These are phyloP conservation scores for Mycena leptocephala DNA, from an alignment of 768 basidiomycete genomes.

Conservation along the genomic window DNA sequence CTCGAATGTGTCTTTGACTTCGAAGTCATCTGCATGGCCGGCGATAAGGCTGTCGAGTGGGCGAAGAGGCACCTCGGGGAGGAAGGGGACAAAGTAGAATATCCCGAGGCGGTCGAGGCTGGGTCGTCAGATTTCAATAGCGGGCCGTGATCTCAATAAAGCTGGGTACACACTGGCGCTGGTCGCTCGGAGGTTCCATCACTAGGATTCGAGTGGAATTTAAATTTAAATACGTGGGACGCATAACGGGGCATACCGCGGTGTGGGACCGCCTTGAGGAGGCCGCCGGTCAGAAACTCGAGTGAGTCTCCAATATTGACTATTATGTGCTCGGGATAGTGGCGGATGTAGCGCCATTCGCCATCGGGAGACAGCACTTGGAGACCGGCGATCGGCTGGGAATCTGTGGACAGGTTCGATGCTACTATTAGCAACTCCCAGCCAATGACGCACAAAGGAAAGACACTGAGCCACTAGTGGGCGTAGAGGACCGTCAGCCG, in stretches of 20 bases:
- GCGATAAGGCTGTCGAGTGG: conserved; percentile 23
- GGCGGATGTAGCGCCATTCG: conserved; percentile 32
- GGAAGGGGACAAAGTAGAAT: conserved; percentile 34
- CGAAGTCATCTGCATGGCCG: not conserved
- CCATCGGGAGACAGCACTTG: conserved; percentile 29
- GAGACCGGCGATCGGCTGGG: conserved; percentile 34
- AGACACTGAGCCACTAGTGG: conserved; percentile 11
- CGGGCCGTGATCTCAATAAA: not conserved
- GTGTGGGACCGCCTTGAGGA: conserved; percentile 35
- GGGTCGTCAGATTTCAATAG: conserved; percentile 1
- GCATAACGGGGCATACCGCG: conserved; percentile 25
- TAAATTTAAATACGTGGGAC: not conserved
- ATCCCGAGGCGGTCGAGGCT: conserved; percentile 35
- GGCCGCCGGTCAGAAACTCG: conserved; percentile 36
- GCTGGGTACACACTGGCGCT: conserved; percentile 30
- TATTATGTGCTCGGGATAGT: conserved; percentile 35
- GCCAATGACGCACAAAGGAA: conserved; percentile 9
- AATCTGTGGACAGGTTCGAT: conserved; percentile 23
- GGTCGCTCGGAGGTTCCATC: conserved; percentile 35
- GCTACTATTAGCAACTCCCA: not conserved
- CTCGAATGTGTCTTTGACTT: conserved; percentile 34
- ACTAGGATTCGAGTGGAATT: conserved; percentile 15
- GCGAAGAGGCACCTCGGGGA: conserved; percentile 24
- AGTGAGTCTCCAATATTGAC: conserved; percentile 33
- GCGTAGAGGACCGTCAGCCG: conserved; percentile 3